A percentile compares a stretch with the other conserved stretches of the same genome.
phyloP scores from a whole-genome alignment of 371 early-diverging fungal species.

The Chytridium lagenaria region DNA sequence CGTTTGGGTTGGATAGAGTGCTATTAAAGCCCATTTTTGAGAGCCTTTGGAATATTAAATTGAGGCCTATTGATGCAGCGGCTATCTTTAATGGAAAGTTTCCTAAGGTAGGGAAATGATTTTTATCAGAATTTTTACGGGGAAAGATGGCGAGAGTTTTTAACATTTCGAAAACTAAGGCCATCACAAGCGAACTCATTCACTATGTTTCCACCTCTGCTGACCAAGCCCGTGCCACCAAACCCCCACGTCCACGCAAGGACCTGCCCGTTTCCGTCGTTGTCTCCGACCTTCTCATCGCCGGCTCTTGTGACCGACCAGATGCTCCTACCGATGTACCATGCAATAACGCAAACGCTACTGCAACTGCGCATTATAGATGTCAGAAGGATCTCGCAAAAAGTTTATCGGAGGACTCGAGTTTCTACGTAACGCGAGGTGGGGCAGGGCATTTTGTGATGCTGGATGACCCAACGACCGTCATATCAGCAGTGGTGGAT shows the following conservation, averaged over 20 bases:
- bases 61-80: constrained; percentile 5
- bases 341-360: not conserved
- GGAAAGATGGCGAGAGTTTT: not conserved
- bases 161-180: too few relatives aligned
- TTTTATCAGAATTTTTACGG: not conserved
- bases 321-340: not conserved
- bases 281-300: not conserved
- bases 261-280: constrained; percentile 26
- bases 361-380: not conserved
- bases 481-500: not conserved
- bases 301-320: constrained; percentile 12
- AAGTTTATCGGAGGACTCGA: not conserved
- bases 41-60: not conserved
- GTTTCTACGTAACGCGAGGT: not conserved
- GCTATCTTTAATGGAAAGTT: constrained; percentile 21
- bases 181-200: constrained; percentile 23
- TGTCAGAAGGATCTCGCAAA: not conserved
- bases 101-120: constrained; percentile 12
- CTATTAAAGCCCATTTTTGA: not conserved
- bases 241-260: constrained; percentile 14
- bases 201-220: not conserved
- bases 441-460: constrained; percentile 17
- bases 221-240: constrained; percentile 4
- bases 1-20: constrained; percentile 25
- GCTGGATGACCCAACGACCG: constrained; percentile 14